Evolutionary conservation across 768 basidiomycete species (phyloP).

Genomic region (Xerocomellus amylosporus): DNA sequence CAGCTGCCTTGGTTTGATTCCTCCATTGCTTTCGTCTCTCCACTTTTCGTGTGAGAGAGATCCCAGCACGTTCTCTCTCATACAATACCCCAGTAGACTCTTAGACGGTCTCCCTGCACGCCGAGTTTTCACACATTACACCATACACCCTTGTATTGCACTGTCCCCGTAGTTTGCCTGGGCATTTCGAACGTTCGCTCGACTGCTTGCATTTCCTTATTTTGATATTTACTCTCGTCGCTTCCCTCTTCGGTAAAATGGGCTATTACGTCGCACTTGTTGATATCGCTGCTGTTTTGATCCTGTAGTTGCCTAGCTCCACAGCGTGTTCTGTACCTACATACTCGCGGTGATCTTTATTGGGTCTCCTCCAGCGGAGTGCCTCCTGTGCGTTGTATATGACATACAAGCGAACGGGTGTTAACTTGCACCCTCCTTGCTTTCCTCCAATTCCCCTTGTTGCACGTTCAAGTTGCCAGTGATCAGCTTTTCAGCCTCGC

Average conservation of each 20-base stretch:
- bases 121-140: constrained; percentile 8
- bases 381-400: constrained; percentile 8
- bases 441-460: not conserved
- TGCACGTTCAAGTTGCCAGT: not conserved
- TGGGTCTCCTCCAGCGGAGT: constrained; percentile 23
- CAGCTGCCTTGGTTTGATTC: constrained; percentile 63
- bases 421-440: too few species aligned
- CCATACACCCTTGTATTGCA: not conserved
- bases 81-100: not conserved
- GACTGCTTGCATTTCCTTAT: constrained; percentile 8
- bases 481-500: not conserved
- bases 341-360: constrained; percentile 9
- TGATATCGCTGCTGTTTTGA: constrained; percentile 13
- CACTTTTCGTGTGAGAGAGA: not conserved
- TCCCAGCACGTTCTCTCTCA: constrained; percentile 1
- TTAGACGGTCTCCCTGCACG: not conserved
- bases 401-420: not conserved
- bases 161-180: not conserved
- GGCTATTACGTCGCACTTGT: constrained; percentile 1
- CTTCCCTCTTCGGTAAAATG: not conserved
- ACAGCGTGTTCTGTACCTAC: not conserved
- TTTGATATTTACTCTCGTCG: not conserved
- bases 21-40: not conserved
- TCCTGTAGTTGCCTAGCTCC: constrained; percentile 7
- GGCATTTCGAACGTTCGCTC: not conserved